Percentiles rank a stretch among this genome's conserved stretches.
phyloP scores from a whole-genome alignment of 192 early-diverging fungal genomes.

The Backusella mclennaniae region DNA sequence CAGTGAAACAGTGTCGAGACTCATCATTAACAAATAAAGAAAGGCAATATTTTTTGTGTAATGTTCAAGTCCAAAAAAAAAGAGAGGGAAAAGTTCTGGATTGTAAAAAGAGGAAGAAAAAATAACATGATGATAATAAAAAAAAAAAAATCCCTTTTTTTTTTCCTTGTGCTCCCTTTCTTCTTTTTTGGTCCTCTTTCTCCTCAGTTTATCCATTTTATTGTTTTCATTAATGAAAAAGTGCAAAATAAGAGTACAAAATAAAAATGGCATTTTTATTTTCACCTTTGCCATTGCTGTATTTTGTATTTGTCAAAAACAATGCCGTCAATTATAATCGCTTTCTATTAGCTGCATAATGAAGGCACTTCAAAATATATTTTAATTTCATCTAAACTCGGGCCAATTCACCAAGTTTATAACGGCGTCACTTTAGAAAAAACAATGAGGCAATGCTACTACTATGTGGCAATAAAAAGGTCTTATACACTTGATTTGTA shows the following conservation, averaged over 20 bases:
- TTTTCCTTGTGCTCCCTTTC: not conserved
- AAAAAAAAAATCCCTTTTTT: not conserved
- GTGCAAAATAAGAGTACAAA: not conserved
- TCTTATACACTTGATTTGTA: not conserved
- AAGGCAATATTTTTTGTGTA: slow-evolving; percentile 1
- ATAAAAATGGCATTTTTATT: not conserved
- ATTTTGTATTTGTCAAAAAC: not conserved
- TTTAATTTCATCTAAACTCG: not conserved
- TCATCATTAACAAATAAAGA: not conserved
- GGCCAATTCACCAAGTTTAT: not conserved
- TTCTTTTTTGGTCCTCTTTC: not conserved
- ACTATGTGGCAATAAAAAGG: not conserved
- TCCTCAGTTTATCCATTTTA: not conserved
- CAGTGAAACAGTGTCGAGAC: not conserved
- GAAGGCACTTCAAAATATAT: not conserved
- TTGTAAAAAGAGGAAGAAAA: not conserved
- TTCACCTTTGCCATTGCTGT: not conserved
- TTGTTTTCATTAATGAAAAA: not conserved
- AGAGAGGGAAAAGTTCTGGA: not conserved
- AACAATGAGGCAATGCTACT: not conserved
- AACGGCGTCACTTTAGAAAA: slow-evolving; percentile 1
- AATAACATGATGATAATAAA: not conserved
- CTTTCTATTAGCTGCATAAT: not conserved
- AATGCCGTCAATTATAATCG: not conserved
- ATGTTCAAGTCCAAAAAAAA: not conserved